A percentile compares a stretch with the other conserved stretches of the same genome.
These are phyloP conservation scores for Ceratonia siliqua DNA, from an alignment of 306 rosid genomes.

Conservation along the genomic window DNA sequence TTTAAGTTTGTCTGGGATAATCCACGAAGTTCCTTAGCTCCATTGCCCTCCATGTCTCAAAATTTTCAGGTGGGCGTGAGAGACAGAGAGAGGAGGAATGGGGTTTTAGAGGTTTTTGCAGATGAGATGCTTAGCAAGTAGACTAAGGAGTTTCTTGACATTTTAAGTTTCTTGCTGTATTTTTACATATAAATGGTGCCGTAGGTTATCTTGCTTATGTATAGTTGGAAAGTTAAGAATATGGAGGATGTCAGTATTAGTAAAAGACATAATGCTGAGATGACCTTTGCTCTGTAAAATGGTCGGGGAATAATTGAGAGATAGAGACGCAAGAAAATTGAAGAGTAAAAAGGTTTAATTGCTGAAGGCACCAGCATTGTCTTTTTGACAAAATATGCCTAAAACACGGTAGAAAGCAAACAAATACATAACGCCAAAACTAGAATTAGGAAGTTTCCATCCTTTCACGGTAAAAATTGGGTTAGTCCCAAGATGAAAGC, in stretches of 20 bases:
- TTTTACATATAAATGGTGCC: constrained; percentile 32
- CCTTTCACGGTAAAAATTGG: background rate
- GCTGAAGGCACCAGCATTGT: constrained; percentile 21
- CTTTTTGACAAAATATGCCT: constrained; percentile 6
- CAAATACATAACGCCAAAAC: constrained; percentile 9
- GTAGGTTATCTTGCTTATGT: constrained; percentile 30
- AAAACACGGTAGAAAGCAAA: constrained; percentile 26
- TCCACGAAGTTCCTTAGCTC: constrained; percentile 27
- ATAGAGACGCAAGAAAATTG: background rate
- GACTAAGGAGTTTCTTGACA: constrained; percentile 31
- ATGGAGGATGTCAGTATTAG: constrained; percentile 1
- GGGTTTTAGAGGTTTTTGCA: background rate
- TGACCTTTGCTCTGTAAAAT: constrained; percentile 26
- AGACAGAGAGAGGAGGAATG: constrained; percentile 18
- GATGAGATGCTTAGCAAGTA: constrained; percentile 13
- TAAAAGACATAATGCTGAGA: constrained; percentile 22
- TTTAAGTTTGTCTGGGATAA: constrained; percentile 26
- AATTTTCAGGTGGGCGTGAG: constrained; percentile 15
- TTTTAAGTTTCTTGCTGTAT: constrained; percentile 11
- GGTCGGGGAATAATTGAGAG: constrained; percentile 37
- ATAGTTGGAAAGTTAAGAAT: constrained; percentile 33
- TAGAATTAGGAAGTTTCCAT: background rate
- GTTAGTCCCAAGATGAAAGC: too few relatives aligned
- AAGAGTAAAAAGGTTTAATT: constrained; percentile 9
- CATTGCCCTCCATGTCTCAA: constrained; percentile 36